Conservation (phyloP, 139 green algal species). For the Prasinococcaceae sp. region DNA sequence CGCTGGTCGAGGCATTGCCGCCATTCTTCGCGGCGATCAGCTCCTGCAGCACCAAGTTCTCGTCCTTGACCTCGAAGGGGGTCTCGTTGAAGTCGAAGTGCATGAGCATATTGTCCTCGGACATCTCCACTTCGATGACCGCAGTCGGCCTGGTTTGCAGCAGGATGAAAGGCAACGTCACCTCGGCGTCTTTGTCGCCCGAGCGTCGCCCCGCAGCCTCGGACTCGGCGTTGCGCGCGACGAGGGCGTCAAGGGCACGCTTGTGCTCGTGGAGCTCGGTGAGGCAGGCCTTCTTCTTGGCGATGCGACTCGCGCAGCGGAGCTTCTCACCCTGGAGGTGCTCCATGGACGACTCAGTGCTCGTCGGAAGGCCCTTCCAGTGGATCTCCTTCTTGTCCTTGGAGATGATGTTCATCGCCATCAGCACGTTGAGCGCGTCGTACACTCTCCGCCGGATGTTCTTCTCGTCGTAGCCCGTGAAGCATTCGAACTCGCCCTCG, state of each 20-base stretch:
- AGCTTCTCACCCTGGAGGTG: neutral
- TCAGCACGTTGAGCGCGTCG: conserved; percentile 94
- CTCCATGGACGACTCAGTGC: neutral
- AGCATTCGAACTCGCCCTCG: no score
- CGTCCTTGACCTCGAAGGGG: conserved; percentile 69
- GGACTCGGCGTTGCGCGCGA: no score
- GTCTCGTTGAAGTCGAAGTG: conserved; percentile 64
- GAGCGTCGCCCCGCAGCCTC: no score
- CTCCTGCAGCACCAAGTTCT: conserved; percentile 53
- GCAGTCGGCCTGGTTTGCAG: conserved; percentile 53
- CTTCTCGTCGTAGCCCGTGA: conserved; percentile 81
- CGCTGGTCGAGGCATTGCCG: no score
- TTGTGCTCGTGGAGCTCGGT: conserved; percentile 16
- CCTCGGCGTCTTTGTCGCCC: neutral
- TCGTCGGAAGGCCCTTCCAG: conserved; percentile 51
- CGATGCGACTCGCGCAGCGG: neutral
- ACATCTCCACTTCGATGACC: conserved; percentile 72
- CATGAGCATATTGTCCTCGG: conserved; percentile 57
- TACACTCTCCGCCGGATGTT: conserved; percentile 90
- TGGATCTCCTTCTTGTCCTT: conserved; percentile 83
- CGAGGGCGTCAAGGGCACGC: neutral
- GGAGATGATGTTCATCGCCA: conserved; percentile 80
- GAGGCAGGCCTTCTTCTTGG: conserved; percentile 22
- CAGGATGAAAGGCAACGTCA: conserved; percentile 83
- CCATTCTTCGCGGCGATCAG: no score